Percentiles rank a stretch among this genome's conserved stretches.
Evolutionary conservation across 371 early-diverging fungal species (phyloP).

Genomic region (Entomophthora muscae): DNA sequence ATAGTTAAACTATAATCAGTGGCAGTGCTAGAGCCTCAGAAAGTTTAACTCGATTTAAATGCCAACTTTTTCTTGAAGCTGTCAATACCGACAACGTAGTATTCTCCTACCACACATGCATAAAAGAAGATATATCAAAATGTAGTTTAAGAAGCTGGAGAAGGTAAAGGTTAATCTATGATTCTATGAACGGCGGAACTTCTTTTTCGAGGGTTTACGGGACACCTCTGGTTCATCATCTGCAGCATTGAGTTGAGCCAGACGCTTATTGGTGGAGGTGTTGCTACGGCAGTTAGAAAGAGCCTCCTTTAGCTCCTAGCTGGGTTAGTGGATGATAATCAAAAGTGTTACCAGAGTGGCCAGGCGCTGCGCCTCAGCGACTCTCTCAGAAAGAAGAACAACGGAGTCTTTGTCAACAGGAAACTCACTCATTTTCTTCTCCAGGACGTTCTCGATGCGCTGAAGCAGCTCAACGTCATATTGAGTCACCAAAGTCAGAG

Average conservation of each 20-base stretch:
- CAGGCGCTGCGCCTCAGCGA: conserved; percentile 73
- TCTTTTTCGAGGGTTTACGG: neutral
- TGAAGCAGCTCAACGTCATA: conserved; percentile 90
- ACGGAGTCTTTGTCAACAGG: conserved; percentile 72
- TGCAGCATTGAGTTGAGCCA: neutral
- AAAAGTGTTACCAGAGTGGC: conserved; percentile 23
- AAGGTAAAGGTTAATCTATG: too few species aligned
- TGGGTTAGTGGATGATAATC: neutral
- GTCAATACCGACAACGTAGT: too few species aligned
- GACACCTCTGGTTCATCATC: neutral
- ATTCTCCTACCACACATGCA: too few species aligned
- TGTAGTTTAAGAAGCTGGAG: too few species aligned
- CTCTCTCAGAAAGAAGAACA: conserved; percentile 81
- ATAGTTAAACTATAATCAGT: too few species aligned
- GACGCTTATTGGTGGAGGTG: neutral
- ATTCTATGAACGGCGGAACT: neutral
- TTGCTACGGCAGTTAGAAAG: neutral
- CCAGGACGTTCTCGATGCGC: conserved; percentile 77
- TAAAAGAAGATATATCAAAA: too few species aligned
- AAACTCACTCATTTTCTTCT: conserved; percentile 65
- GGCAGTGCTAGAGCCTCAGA: too few species aligned
- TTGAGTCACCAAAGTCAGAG: conserved; percentile 93
- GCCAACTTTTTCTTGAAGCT: too few species aligned
- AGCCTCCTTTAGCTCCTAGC: neutral
- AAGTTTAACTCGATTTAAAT: too few species aligned